Percentiles rank a stretch among this genome's conserved stretches.
These are phyloP conservation scores for Pterocarpus santalinus DNA, from an alignment of 306 rosid genomes.

Conservation along the genomic window DNA sequence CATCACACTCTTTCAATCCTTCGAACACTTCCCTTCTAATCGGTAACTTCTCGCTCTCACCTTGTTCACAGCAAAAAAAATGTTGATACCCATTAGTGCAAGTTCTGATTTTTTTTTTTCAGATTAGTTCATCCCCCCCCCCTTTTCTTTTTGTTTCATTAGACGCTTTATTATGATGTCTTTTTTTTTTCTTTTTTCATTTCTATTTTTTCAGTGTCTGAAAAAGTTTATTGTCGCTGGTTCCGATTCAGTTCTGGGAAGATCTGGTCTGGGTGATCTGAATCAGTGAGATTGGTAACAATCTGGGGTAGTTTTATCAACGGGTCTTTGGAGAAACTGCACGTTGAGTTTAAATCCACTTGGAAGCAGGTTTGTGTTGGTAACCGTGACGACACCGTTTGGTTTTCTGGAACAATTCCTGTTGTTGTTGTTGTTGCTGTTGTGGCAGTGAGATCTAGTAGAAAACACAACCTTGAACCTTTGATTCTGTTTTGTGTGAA, in stretches of 20 bases:
- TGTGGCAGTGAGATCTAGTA: slow-evolving; percentile 49
- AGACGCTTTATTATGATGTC: neutral
- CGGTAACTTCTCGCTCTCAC: slow-evolving; percentile 50
- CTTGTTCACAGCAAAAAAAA: neutral
- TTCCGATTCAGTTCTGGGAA: slow-evolving; percentile 21
- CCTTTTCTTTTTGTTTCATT: neutral
- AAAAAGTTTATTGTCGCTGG: neutral
- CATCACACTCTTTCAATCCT: neutral
- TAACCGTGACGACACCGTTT: slow-evolving; percentile 27
- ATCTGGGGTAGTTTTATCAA: slow-evolving; percentile 30
- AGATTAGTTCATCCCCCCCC: neutral
- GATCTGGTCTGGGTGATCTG: slow-evolving; percentile 53
- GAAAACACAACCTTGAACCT: neutral
- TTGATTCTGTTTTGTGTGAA: slow-evolving; percentile 24
- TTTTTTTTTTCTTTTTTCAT: neutral
- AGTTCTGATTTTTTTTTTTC: neutral
- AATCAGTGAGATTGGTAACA: slow-evolving; percentile 7
- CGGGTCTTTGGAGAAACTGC: neutral
- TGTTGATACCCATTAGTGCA: neutral
- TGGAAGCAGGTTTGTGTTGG: slow-evolving; percentile 42
- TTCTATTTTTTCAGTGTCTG: slow-evolving; percentile 30
- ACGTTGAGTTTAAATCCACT: slow-evolving; percentile 46
- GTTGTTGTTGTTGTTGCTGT: neutral
- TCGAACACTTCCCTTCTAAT: neutral
- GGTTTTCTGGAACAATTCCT: slow-evolving; percentile 30